phyloP scores from a whole-genome alignment of 1,284 basidiomycete species.

The Cryptococcus jaspeensis region DNA sequence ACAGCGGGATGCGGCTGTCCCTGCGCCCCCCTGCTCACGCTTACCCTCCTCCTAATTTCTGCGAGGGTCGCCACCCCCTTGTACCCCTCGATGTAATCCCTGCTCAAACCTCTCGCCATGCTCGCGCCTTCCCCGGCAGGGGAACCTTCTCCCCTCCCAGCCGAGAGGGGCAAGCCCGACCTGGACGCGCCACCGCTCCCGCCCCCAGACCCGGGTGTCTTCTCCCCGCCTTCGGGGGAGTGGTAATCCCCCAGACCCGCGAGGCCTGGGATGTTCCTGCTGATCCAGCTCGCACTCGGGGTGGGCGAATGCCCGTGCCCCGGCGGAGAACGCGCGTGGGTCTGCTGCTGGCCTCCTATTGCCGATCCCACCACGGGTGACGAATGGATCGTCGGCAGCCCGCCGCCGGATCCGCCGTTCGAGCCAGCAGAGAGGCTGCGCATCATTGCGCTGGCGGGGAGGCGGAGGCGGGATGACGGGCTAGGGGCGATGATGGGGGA shows the following conservation, averaged over 20 bases:
- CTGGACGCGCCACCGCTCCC: neutral
- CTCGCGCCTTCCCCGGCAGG: neutral
- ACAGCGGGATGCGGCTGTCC: neutral
- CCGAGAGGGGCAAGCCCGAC: neutral
- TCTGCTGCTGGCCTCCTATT: neutral
- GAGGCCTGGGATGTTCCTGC: no score
- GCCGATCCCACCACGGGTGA: conserved; percentile 4
- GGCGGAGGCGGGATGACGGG: conserved; percentile 64
- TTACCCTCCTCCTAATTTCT: conserved; percentile 66
- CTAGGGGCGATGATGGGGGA: conserved; percentile 12
- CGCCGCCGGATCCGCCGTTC: neutral
- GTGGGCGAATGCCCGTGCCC: no score
- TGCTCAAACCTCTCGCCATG: conserved; percentile 18
- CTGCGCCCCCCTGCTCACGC: conserved; percentile 6
- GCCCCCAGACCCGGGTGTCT: no score
- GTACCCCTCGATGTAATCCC: conserved; percentile 61
- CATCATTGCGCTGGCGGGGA: conserved; percentile 43
- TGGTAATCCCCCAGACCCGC: no score
- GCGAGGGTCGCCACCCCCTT: conserved; percentile 80
- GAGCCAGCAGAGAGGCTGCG: conserved; percentile 12
- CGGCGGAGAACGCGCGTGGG: no score
- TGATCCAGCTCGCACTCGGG: no score
- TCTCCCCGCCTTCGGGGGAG: no score
- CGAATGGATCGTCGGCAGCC: neutral
- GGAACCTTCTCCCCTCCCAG: neutral